Evolutionary conservation across 129 eudicot genomes (phyloP).

Genomic region (Helianthus tuberosus): DNA sequence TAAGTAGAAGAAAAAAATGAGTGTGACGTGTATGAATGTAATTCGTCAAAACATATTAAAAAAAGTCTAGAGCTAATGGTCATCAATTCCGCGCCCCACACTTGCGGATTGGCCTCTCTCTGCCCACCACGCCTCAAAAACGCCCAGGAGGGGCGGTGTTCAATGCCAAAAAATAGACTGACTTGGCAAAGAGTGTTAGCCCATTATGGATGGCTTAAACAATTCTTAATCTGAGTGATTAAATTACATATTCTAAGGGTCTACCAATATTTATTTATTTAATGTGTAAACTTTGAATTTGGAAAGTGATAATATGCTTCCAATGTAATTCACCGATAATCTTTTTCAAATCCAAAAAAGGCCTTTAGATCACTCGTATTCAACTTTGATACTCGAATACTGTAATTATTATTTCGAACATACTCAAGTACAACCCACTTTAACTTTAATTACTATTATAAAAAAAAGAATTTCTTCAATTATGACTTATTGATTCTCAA

Average conservation of each 20-base stretch:
- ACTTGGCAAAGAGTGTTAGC: too few relatives aligned
- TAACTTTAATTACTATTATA: conserved; percentile 26
- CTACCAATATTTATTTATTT: not conserved
- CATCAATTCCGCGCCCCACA: too few relatives aligned
- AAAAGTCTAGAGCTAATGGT: too few relatives aligned
- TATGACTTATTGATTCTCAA: conserved; percentile 20
- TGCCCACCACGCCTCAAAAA: too few relatives aligned
- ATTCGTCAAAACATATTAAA: too few relatives aligned
- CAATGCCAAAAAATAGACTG: too few relatives aligned
- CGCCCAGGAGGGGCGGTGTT: too few relatives aligned
- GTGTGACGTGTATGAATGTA: too few relatives aligned
- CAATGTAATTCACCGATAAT: conserved; percentile 23
- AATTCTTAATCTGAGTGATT: not conserved
- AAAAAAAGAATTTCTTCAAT: conserved; percentile 18
- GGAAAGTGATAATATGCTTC: conserved; percentile 22
- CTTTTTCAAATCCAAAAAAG: conserved; percentile 25
- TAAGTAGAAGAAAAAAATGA: too few relatives aligned
- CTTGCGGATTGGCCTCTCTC: too few relatives aligned
- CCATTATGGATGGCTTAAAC: not conserved
- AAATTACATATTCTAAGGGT: not conserved
- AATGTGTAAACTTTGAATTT: conserved; percentile 8
- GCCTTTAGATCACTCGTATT: conserved; percentile 31
- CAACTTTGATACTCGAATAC: conserved; percentile 36
- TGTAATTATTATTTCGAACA: conserved; percentile 37
- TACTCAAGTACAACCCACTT: conserved; percentile 42